Percentiles rank a stretch among this genome's conserved stretches.
These are phyloP conservation scores for Rosa persica DNA, from an alignment of 306 rosid genomes.

Conservation along the genomic window DNA sequence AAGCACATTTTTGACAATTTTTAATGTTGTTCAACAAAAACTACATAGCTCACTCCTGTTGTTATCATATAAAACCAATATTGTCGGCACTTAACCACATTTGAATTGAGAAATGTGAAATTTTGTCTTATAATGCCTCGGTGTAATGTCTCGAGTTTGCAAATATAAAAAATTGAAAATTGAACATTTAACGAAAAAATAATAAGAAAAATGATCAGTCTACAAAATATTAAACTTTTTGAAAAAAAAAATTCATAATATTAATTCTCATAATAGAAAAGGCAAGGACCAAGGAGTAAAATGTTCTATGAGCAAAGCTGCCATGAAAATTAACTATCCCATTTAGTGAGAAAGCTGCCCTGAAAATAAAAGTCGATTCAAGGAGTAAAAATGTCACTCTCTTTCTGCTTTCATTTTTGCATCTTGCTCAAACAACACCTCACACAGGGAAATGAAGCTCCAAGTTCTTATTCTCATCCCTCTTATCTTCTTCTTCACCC, in stretches of 20 bases:
- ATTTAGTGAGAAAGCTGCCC: neutral
- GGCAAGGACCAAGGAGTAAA: neutral
- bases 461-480: neutral
- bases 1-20: too few relatives aligned
- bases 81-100: neutral
- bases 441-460: neutral
- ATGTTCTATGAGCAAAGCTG: neutral
- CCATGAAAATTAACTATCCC: neutral
- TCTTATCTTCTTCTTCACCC: conserved; percentile 7
- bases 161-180: too few relatives aligned
- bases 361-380: neutral
- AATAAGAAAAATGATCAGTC: too few relatives aligned
- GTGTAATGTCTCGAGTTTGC: too few relatives aligned
- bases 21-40: too few relatives aligned
- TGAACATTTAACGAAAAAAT: too few relatives aligned
- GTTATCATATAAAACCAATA: neutral
- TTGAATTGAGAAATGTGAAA: neutral
- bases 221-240: too few relatives aligned
- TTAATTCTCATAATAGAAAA: neutral
- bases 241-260: too few relatives aligned
- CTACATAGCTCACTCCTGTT: too few relatives aligned
- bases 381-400: neutral
- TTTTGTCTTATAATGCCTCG: too few relatives aligned
- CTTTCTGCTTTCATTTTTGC: neutral
- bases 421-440: neutral